Base-by-base conservation (phyloP, 2,329 filamentous ascomycete genomes). In the Venturia effusa region DNA sequence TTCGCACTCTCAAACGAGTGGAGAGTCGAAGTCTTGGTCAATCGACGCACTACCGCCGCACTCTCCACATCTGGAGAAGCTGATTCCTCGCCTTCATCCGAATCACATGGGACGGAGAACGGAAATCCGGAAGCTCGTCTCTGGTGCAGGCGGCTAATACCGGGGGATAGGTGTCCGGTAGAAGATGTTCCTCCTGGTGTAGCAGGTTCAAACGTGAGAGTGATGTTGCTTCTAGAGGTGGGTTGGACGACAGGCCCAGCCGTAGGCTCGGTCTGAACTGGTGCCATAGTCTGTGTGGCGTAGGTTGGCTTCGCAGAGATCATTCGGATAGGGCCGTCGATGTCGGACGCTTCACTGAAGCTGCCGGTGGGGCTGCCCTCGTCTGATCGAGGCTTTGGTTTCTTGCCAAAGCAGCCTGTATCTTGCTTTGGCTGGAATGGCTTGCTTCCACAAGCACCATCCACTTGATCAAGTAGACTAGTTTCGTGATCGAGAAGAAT, bases 221-320 rank as follows among this genome's bases (percentile, higher is more conserved):
- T 34, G 51, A 57, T 17, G 15, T 37, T 19, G 27, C 30, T 57
- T 32, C 11, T 32, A 19, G 30, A 24, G 51, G 27, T 7, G 1
- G 13, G 24, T 51, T 22, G 45, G 3, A 15, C 27, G 11, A 27
- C 45, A 51, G 8, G 8, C 8, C 10, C 7, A 27, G 45, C 10
- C 8, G 22, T 51, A 27, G 22, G 22, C n/a, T 10, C 19, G 30
- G 30, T 34, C 13, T 57, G 13, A 17, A 57, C 13, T 57, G 51
- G 51, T 24, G 13, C 27, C 27, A 57, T 57, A 19, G 51, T 57
- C 27, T 57, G 15, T 8, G 59, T 39, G 34, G 37, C 34, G 27
- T 27, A 61, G 24, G 59, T 61, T 30, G 59, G 59, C 59, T 45
- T 40, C 13, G 59, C 59, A 24, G 59, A 61, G 17, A 61, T 45